Conservation (phyloP, 23 red algal genomes). For the Gracilariopsis chorda region DNA sequence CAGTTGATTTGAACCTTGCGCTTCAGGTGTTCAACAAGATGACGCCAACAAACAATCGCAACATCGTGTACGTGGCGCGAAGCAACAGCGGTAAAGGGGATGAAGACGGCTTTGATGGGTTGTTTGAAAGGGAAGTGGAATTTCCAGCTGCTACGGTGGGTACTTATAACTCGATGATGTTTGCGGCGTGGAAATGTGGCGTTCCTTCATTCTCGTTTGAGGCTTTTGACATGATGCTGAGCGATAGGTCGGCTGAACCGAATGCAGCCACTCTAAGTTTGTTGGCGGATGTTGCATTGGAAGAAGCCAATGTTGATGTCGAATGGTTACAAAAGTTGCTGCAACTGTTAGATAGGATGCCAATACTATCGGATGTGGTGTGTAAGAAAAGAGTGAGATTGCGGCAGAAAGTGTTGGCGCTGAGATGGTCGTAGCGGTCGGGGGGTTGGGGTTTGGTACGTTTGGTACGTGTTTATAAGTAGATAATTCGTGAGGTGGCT, state of each 20-base stretch:
- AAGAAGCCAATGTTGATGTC: not conserved
- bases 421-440: conserved; percentile 31
- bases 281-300: conserved; percentile 39
- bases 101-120: too few species aligned
- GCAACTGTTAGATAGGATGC: not conserved
- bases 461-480: too few species aligned
- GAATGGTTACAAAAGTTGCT: conserved; percentile 23
- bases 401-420: conserved; percentile 48
- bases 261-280: conserved; percentile 54
- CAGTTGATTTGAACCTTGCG: conserved; percentile 32
- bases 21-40: conserved; percentile 58
- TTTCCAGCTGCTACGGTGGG: conserved; percentile 41
- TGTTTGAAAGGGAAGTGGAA: conserved; percentile 30
- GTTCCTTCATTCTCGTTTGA: conserved; percentile 25
- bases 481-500: too few species aligned
- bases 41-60: conserved; percentile 39
- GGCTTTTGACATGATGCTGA: conserved; percentile 50
- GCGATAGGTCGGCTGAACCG: conserved; percentile 35
- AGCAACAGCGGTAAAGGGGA: not conserved
- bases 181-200: conserved; percentile 19
- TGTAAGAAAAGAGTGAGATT: conserved; percentile 33
- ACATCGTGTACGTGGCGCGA: conserved; percentile 13
- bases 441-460: too few species aligned
- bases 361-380: conserved; percentile 16
- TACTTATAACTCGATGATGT: conserved; percentile 69